Base-by-base conservation (phyloP, 2,329 filamentous ascomycete species). In the Capronia americana region DNA sequence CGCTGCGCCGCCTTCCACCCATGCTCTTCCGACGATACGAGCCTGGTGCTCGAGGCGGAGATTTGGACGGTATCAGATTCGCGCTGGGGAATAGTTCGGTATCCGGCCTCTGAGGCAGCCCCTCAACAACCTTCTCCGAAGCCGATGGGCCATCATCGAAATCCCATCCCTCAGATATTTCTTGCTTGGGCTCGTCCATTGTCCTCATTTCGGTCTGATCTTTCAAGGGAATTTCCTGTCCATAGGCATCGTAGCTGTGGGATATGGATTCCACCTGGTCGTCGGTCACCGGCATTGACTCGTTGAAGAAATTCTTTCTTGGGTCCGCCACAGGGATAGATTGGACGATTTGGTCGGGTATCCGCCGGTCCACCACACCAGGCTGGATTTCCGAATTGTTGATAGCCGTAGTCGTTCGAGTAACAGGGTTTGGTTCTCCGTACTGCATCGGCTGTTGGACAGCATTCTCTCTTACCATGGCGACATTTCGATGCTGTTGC, bases 61-160 rank as follows among this genome's bases (percentile, higher is more conserved):
- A 96, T 76, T 95, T 96, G 38, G 92, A 86, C 8, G 90, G 83
- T 68, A 90, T 90, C 64, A 92, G 86, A 67, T 87, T 92, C 51
- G 93, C 91, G 54, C 87, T 89, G 0, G 94, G 93, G 69, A 98
- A 98, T 4, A 87, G 85, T 77, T 97, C 94, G 0, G 90, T 95
- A 75, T 97, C 94, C 1, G 92, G 93, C 68, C 93, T 80, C 67
- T 86, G 81, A 11, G 88, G 79, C 77, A 89, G 70, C 74, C 82
- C 76, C 62, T 84, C 84, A 70, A 74, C 28, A 75, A 78, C 69
- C 1, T 74, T 70, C 57, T 77, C 77, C 54, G 85, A 79, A 0
- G 86, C 80, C 60, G 81, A 73, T n/a, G 84, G 82, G 8, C 88
- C 85, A 65, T 97, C 93, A 61, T 94, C 92, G 72, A 99, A 99